These are phyloP conservation scores for Escallonia herrerae DNA, from an alignment of 129 eudicot genomes.

Conservation along the genomic window DNA sequence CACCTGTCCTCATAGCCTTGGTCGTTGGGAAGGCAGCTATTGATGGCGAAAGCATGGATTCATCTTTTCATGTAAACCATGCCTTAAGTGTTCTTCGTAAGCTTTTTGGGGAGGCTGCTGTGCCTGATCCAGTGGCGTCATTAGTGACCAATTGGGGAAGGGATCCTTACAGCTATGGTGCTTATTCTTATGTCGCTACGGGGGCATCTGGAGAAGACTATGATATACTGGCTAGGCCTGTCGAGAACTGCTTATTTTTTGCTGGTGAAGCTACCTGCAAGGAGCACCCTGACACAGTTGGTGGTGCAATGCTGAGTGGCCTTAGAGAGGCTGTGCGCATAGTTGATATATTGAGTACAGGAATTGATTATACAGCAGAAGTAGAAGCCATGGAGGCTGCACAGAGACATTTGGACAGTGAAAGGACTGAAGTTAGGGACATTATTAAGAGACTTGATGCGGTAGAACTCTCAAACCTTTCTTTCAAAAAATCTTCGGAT, in stretches of 20 bases:
- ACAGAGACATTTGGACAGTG: conserved; percentile 58
- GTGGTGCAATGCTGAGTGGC: conserved; percentile 99
- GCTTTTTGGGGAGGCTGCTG: conserved; percentile 70
- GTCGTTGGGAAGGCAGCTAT: conserved; percentile 95
- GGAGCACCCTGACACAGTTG: conserved; percentile 99
- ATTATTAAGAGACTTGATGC: conserved; percentile 71
- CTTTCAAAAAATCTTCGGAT: conserved; percentile 42
- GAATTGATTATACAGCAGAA: conserved; percentile 81
- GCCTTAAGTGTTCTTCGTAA: conserved; percentile 78
- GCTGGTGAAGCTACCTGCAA: conserved; percentile 99
- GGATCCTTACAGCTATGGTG: conserved; percentile 96
- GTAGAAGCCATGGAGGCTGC: conserved; percentile 87
- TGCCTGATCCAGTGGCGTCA: conserved; percentile 82
- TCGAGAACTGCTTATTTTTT: conserved; percentile 79
- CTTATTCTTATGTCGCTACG: conserved; percentile 93
- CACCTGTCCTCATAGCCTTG: conserved; percentile 93
- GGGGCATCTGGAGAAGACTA: conserved; percentile 98
- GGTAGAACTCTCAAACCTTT: conserved; percentile 39
- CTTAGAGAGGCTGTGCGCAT: conserved; percentile 93
- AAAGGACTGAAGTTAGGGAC: conserved; percentile 79
- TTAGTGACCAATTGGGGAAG: conserved; percentile 98
- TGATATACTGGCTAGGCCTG: conserved; percentile 79
- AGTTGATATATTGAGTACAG: conserved; percentile 68
- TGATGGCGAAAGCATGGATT: conserved; percentile 46
- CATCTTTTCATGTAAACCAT: conserved; percentile 66